Base-by-base conservation (phyloP, 176 grass and related monocot species). In the Melocanna baccifera region DNA sequence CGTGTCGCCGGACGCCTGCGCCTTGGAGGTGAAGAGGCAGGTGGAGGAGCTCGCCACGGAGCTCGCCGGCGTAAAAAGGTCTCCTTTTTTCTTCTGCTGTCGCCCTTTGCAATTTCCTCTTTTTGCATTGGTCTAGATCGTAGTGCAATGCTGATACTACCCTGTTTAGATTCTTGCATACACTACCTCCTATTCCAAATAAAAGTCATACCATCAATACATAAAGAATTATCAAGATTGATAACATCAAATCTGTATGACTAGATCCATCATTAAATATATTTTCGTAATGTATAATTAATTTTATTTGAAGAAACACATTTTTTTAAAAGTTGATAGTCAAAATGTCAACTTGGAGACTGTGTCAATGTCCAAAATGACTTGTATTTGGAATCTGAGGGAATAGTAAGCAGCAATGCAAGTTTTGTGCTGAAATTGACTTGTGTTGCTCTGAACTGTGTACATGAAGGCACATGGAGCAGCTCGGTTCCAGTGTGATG, bases 31-130 rank as follows among this genome's bases (percentile, higher is more conserved):
- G 40, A 77, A 79, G 80, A 87, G 19, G 80, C 58, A 79, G 80
- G 80, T 87, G 37, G 67, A 79, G 74, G 59, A 83, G 79, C 84
- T 86, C 13, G n/a, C 48, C 37, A 48, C 14, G 74, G 58, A 83
- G 80, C 84, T 87, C 13, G 30, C 59, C 39, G 59, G 15, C 2
- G 88, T 79, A 4, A 90, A 87, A 82, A 90, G 84, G 84, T 82
- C 47, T 59, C 22, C 22, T 77, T 39, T 78, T 16, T 19, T 1
- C 26, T 9, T 19, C n/a, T 19, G 1, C 45, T 25, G 0, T 32
- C 0, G 9, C 57, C 47, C 18, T 4, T 2, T 57, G 28, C 15
- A 71, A 56, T 22, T 63, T 23, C 46, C 45, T 6, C 13, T 41
- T 77, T 2, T 23, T 75, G 69, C 45, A 55, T 80, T 53, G 58